Percentiles rank a stretch among this genome's conserved stretches.
These are phyloP conservation scores for Logfia minima DNA, from an alignment of 129 eudicot genomes.

Conservation along the genomic window DNA sequence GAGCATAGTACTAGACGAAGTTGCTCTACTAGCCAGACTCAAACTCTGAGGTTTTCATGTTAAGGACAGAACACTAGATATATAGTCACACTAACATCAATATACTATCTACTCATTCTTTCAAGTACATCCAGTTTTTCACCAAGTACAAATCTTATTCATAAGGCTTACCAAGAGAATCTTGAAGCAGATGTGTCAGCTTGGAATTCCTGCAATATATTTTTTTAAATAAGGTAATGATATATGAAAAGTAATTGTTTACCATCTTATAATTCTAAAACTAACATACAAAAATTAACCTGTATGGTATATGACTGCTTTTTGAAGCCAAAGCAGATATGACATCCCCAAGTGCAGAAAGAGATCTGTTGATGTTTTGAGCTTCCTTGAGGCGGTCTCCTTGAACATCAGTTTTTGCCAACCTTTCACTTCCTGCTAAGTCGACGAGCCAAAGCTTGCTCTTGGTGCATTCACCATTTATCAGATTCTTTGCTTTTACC, in stretches of 20 bases:
- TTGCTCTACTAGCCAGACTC: background rate
- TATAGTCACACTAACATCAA: too few relatives aligned
- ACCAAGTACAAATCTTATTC: background rate
- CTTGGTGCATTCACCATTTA: slow-evolving; percentile 48
- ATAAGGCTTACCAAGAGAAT: slow-evolving; percentile 41
- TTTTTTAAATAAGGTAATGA: background rate
- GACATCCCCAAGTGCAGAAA: slow-evolving; percentile 49
- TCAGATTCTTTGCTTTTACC: slow-evolving; percentile 43
- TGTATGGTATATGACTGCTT: slow-evolving; percentile 49
- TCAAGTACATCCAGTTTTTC: too few relatives aligned
- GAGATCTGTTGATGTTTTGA: slow-evolving; percentile 44
- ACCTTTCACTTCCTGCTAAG: slow-evolving; percentile 54
- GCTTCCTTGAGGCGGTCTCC: slow-evolving; percentile 52
- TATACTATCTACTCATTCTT: too few relatives aligned
- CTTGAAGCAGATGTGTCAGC: slow-evolving; percentile 47
- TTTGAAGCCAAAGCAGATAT: slow-evolving; percentile 50
- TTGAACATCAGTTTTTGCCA: slow-evolving; percentile 45
- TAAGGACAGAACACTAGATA: background rate
- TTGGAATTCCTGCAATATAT: slow-evolving; percentile 43
- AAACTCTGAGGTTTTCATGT: background rate
- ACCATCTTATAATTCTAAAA: background rate
- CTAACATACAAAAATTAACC: slow-evolving; percentile 20
- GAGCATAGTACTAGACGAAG: background rate
- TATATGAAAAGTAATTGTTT: background rate
- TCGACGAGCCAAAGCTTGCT: slow-evolving; percentile 58